These are phyloP conservation scores for Alternaria postmessia DNA, from an alignment of 2,329 filamentous ascomycete genomes.

Conservation along the genomic window DNA sequence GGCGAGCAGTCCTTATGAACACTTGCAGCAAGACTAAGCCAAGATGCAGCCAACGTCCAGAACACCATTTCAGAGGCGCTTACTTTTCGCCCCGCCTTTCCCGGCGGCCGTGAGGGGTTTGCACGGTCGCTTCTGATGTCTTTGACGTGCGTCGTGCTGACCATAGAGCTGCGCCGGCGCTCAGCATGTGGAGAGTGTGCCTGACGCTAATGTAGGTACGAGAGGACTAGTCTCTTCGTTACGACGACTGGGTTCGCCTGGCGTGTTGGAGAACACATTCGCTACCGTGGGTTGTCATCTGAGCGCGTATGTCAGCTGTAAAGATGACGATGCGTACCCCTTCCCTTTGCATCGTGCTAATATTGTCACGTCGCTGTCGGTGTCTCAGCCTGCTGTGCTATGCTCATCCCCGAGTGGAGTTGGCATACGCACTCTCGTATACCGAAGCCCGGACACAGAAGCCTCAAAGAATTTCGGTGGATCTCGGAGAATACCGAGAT, in stretches of 20 bases:
- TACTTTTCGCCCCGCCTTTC: constrained; percentile 18
- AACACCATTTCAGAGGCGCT: constrained; percentile 13
- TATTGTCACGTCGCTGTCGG: not conserved
- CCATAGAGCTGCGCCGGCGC: constrained; percentile 4
- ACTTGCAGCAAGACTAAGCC: not conserved
- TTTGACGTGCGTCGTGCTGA: constrained; percentile 9
- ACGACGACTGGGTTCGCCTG: constrained; percentile 8
- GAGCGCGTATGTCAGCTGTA: not conserved
- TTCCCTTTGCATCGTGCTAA: constrained; percentile 5
- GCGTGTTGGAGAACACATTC: constrained; percentile 6
- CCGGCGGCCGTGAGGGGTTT: constrained; percentile 16
- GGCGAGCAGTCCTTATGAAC: constrained; percentile 28
- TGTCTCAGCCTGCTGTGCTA: constrained; percentile 9
- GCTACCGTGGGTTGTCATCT: constrained; percentile 2
- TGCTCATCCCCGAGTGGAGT: not conserved
- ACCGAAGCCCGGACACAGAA: not conserved
- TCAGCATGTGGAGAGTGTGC: constrained; percentile 19
- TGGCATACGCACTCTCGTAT: not conserved
- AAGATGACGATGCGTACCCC: not conserved
- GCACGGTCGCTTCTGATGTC: constrained; percentile 17
- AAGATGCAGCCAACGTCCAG: constrained; percentile 9
- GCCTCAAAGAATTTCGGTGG: constrained; percentile 8
- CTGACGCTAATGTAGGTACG: constrained; percentile 33
- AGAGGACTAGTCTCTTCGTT: constrained; percentile 11
- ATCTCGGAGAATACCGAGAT: constrained; percentile 14